Evolutionary conservation across 495 filamentous ascomycete genomes (phyloP).

Genomic region (Penicillium samsonianum): DNA sequence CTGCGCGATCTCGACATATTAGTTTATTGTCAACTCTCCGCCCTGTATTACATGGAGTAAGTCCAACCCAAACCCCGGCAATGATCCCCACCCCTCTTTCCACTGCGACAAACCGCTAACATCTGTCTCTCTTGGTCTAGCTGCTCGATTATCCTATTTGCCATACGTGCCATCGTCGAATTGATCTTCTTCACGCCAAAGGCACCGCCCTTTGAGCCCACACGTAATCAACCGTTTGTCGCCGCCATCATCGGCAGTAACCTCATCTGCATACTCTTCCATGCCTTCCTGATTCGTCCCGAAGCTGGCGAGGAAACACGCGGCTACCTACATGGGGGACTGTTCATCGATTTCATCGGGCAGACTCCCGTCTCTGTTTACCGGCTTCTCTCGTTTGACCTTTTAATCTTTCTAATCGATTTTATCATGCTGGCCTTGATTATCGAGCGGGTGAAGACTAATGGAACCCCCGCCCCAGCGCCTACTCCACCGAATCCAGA

Average conservation of each 20-base stretch:
- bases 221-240: conserved; percentile 63
- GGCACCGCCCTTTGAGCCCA: conserved; percentile 64
- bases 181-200: conserved; percentile 79
- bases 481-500: conserved; percentile 10
- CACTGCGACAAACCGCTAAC: conserved; percentile 6
- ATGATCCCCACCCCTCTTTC: conserved; percentile 4
- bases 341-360: conserved; percentile 86
- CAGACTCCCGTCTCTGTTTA: conserved; percentile 72
- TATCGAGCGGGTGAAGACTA: conserved; percentile 63
- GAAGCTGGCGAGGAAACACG: conserved; percentile 72
- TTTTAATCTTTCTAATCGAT: conserved; percentile 66
- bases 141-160: conserved; percentile 73
- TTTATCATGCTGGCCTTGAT: conserved; percentile 73
- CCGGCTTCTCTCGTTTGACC: conserved; percentile 63
- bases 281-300: conserved; percentile 62
- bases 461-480: conserved; percentile 21
- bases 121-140: conserved; percentile 43
- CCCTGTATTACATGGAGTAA: conserved; percentile 91
- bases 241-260: conserved; percentile 70
- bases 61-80: conserved; percentile 21
- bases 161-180: conserved; percentile 70
- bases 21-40: conserved; percentile 78
- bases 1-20: conserved; percentile 74
- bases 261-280: conserved; percentile 70
- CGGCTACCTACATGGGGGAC: conserved; percentile 80